Evolutionary conservation across 202 grass and related monocot species (phyloP).

Genomic region (Schoenoplectus tabernaemontani): DNA sequence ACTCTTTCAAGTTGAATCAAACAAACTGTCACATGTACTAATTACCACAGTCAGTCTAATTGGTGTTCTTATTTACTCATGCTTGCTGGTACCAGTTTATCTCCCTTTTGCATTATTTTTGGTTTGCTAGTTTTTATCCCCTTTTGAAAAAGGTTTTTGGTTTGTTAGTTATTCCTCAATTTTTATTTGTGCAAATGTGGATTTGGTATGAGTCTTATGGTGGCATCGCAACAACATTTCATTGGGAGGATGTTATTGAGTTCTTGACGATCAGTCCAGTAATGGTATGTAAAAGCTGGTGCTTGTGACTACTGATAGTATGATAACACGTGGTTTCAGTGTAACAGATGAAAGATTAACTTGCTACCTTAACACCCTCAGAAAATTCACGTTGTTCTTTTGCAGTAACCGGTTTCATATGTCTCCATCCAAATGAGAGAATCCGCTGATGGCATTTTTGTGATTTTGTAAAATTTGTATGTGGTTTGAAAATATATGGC

Average conservation of each 20-base stretch:
- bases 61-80: background rate
- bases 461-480: conserved; percentile 21
- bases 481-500: conserved; percentile 15
- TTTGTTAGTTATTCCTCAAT: background rate
- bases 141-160: background rate
- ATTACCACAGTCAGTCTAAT: background rate
- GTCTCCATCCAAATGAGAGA: conserved; percentile 38
- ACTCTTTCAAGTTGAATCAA: background rate
- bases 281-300: background rate
- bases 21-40: background rate
- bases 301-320: background rate
- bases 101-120: background rate
- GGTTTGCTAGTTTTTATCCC: background rate
- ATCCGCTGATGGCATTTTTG: conserved; percentile 30
- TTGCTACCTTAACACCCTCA: conserved; percentile 56
- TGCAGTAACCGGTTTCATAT: conserved; percentile 28
- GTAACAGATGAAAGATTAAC: background rate
- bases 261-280: background rate
- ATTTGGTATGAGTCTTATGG: background rate
- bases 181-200: background rate
- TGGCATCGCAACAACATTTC: background rate
- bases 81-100: background rate
- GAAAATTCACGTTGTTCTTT: conserved; percentile 53
- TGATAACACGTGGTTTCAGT: background rate
- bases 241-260: background rate